Percentiles rank a stretch among this genome's conserved stretches.
phyloP scores from a whole-genome alignment of 176 grass and related monocot genomes.

The Guadua angustifolia region DNA sequence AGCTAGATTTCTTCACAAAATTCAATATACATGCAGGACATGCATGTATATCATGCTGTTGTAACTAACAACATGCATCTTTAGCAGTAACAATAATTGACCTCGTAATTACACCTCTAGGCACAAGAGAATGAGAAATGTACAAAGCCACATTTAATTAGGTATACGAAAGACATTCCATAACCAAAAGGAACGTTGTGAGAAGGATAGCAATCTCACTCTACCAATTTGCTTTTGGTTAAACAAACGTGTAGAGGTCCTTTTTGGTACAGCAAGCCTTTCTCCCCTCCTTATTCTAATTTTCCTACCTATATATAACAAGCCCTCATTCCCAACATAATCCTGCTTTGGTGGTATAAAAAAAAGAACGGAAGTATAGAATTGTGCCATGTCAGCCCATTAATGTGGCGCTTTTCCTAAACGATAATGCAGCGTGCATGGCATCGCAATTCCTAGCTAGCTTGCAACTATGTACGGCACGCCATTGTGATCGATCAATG shows the following conservation, averaged over 20 bases:
- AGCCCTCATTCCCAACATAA: conserved; percentile 37
- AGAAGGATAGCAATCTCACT: conserved; percentile 47
- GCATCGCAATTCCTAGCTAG: conserved; percentile 16
- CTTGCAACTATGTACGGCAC: conserved; percentile 40
- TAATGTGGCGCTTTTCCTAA: conserved; percentile 32
- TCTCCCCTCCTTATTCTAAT: background rate
- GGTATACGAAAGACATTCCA: conserved; percentile 60
- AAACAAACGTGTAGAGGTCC: conserved; percentile 34
- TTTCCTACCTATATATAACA: conserved; percentile 13
- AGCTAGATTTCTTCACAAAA: background rate
- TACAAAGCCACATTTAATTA: conserved; percentile 57
- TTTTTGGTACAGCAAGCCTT: background rate
- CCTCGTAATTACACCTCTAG: conserved; percentile 1
- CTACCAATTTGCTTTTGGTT: conserved; percentile 27
- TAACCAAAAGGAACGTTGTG: conserved; percentile 62
- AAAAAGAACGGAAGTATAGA: conserved; percentile 38
- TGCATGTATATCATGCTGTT: background rate
- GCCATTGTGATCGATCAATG: background rate
- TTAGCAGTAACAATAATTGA: background rate
- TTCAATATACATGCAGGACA: background rate
- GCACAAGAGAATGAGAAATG: conserved; percentile 17
- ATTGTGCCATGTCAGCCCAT: conserved; percentile 42
- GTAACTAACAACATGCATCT: background rate
- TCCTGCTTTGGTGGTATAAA: conserved; percentile 43
- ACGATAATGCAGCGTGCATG: conserved; percentile 43